Conservation (phyloP, 2,329 filamentous ascomycete genomes). For the Paraphoma chrysanthemicola region DNA sequence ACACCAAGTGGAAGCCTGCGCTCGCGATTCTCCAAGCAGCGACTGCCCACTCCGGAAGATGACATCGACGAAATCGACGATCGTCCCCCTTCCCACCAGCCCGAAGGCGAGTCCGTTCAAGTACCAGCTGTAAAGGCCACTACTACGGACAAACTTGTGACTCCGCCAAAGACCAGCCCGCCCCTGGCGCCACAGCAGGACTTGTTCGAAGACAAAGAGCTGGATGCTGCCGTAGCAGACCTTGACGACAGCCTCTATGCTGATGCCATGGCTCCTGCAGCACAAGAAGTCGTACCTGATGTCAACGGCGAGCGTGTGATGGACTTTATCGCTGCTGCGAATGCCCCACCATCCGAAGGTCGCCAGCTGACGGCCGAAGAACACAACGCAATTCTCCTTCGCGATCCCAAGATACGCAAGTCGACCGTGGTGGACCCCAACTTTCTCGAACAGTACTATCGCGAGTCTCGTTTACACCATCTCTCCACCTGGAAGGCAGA, state of each 20-base stretch:
- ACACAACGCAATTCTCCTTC: constrained; percentile 84
- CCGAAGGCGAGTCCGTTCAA: constrained; percentile 40
- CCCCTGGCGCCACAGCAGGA: constrained; percentile 16
- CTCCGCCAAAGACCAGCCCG: constrained; percentile 42
- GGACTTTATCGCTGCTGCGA: constrained; percentile 1
- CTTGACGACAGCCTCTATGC: constrained; percentile 31
- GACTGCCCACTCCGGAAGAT: constrained; percentile 33
- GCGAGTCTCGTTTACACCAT: constrained; percentile 93
- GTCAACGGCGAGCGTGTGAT: constrained; percentile 1
- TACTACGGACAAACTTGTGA: constrained; percentile 24
- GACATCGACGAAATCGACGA: constrained; percentile 33
- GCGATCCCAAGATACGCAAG: constrained; percentile 84
- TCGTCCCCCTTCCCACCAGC: constrained; percentile 39
- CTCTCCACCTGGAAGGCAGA: constrained; percentile 96
- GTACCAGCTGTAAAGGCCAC: constrained; percentile 2
- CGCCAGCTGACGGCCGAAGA: constrained; percentile 80
- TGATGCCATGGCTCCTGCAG: constrained; percentile 21
- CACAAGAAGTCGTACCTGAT: neutral
- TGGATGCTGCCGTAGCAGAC: constrained; percentile 13
- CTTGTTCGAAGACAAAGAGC: constrained; percentile 4
- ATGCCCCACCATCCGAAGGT: constrained; percentile 1
- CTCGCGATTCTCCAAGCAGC: constrained; percentile 32
- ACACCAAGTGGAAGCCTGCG: constrained; percentile 25
- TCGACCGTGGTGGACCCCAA: constrained; percentile 91
- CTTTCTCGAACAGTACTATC: constrained; percentile 93